phyloP scores from a whole-genome alignment of 2,329 filamentous ascomycete genomes.

The Zymoseptoria ardabiliae region DNA sequence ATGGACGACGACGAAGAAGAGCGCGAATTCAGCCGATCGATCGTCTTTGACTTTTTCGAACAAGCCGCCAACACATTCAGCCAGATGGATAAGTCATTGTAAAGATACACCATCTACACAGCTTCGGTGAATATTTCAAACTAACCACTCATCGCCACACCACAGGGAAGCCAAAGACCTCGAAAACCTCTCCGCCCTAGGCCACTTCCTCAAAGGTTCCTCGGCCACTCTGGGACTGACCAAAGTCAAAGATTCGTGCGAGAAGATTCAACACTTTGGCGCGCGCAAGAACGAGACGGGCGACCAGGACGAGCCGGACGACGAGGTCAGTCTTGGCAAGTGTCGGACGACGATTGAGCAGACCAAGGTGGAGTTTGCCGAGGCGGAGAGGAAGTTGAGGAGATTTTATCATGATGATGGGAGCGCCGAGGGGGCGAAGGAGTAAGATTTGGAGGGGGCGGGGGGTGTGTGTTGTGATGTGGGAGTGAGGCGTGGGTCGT shows the following conservation, averaged over 20 bases:
- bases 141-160: constrained; percentile 35
- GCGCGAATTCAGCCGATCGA: constrained; percentile 77
- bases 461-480: background rate
- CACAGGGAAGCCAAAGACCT: constrained; percentile 61
- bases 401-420: constrained; percentile 52
- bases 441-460: background rate
- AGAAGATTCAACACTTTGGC: constrained; percentile 93
- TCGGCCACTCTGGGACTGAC: constrained; percentile 86
- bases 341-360: constrained; percentile 62
- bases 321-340: constrained; percentile 59
- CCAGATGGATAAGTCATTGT: constrained; percentile 80
- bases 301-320: constrained; percentile 56
- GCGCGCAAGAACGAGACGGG: constrained; percentile 74
- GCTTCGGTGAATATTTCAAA: background rate
- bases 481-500: too few species aligned
- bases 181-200: constrained; percentile 67
- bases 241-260: constrained; percentile 87
- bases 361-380: constrained; percentile 69
- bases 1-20: constrained; percentile 91
- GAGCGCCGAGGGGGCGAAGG: background rate
- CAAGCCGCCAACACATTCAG: constrained; percentile 81
- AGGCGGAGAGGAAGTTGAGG: constrained; percentile 63
- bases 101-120: constrained; percentile 35
- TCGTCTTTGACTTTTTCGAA: constrained; percentile 87
- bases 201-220: constrained; percentile 95